Evolutionary conservation across 768 basidiomycete species (phyloP).

Genomic region (Cystofilobasidium bisporidii): DNA sequence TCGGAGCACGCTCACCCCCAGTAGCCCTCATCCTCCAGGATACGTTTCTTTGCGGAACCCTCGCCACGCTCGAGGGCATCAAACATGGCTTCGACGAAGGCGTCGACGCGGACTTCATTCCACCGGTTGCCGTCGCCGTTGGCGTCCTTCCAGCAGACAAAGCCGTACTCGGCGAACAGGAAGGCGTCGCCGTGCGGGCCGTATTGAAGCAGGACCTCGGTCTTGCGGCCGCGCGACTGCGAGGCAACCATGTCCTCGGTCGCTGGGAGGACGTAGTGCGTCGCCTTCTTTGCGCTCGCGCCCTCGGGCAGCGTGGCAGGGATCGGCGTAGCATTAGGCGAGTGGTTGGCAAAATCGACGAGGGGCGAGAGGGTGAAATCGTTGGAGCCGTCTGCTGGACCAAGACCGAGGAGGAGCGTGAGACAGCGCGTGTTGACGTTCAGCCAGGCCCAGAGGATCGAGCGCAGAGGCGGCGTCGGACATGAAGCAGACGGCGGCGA

Average conservation of each 20-base stretch:
- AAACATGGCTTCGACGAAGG: constrained; percentile 49
- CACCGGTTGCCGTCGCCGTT: constrained; percentile 31
- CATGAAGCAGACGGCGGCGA: constrained; percentile 24
- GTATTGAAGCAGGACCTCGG: constrained; percentile 70
- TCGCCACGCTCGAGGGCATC: constrained; percentile 40
- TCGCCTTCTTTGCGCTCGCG: not conserved
- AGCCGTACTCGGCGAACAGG: constrained; percentile 84
- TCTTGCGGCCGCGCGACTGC: not conserved
- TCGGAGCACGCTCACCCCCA: constrained; percentile 57
- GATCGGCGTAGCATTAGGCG: constrained; percentile 16
- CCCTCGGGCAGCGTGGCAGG: constrained; percentile 7
- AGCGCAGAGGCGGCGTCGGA: constrained; percentile 39
- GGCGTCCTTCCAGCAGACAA: constrained; percentile 40
- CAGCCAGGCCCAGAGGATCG: constrained; percentile 73
- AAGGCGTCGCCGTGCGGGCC: constrained; percentile 67
- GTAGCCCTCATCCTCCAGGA: constrained; percentile 58
- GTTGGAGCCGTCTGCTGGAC: constrained; percentile 46
- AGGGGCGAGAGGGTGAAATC: constrained; percentile 74
- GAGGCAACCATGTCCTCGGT: constrained; percentile 6
- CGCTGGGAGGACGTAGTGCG: constrained; percentile 17
- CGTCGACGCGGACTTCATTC: constrained; percentile 57
- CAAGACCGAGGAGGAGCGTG: constrained; percentile 41
- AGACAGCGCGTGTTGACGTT: constrained; percentile 88
- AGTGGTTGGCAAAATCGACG: constrained; percentile 83
- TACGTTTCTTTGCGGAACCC: constrained; percentile 47